Base-by-base conservation (phyloP, 345 rosid genomes). In the Gossypium turneri region DNA sequence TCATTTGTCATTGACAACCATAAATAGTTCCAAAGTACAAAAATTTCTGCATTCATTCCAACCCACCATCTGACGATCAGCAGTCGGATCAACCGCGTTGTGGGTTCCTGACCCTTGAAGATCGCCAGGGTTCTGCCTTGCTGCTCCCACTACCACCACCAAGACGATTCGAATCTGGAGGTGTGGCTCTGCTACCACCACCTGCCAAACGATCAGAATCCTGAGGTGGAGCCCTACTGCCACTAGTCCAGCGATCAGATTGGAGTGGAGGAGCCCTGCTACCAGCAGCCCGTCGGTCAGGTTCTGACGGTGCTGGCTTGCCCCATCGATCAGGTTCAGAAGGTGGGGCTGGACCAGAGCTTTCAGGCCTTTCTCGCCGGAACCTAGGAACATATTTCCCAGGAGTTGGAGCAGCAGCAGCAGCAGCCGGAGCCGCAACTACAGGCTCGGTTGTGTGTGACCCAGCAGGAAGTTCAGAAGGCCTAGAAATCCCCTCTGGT, bases 311-410 rank as follows among this genome's bases (percentile, higher is more conserved):
- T 17, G 25, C 68, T 9, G 25, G 48, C 50, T n/a, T 64, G 48
- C 2, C 12, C 68, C 93, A 84, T 9, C 85, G 86, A 22, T 88
- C 92, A 27, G 89, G 7, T 73, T 90, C 93, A 15, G 87, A 63
- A 24, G 86, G 50, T 70, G 83, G 74, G 4, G 83, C 59, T 48
- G 68, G 72, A 57, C 72, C 83, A 13, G 80, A 10, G 63, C 52
- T 70, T 52, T 82, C 96, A 24, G 81, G 0, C 67, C 65, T 52
- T 29, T 78, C 86, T 67, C 84, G 89, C 75, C 70, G 79, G 80
- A 59, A 59, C 64, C 9, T 59, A 59, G 41, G 64, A 9, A 56
- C 60, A 56, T 56, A 56, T 74, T 72, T 91, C 7, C 77, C 88
- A 50, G 93, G 57, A 11, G 84, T 4, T 4, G 84, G 61, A 17